Evolutionary conservation across 345 rosid species (phyloP), one percentile per base, ranked within the genome.

Genomic region (Toxicodendron radicans): DNA sequence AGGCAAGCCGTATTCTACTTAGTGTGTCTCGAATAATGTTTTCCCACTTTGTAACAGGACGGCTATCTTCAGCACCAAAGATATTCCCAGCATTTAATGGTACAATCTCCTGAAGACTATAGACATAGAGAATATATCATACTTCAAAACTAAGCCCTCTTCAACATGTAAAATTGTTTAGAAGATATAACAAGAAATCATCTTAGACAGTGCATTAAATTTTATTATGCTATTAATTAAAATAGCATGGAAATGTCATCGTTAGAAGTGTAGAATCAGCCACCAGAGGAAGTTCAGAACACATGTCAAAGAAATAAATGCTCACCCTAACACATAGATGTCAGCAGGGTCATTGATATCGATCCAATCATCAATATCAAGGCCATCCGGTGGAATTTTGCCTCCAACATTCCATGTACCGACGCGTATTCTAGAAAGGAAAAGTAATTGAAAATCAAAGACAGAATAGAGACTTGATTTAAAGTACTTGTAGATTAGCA

Each of bases 391-490:
- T 59, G 99, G 99, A 73, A 89, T 77, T 75, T 77, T 86, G 68
- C 97, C 97, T 78, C 90, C 99, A 60, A 90, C 99, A 80, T 95
- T 95, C 99, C 99, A 95, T 21, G 99, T 95, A 64, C 92, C 92
- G 75, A 83, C 91, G 27, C 87, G 75, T 73, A 94, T 79, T 81
- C 99, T 94, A 73, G 58, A 16, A 51, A 72, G 21, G 45, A 16
- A 58, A 56, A n/a, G 63, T 46, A 66, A 23, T 46, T 0, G 56
- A 16, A 65, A 7, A 66, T 27, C n/a, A 51, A 24, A 68, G 45
- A 30, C 8, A 72, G 53, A 61, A 20, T 27, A 24, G 12, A 30
- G 24, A 14, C 17, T 20, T 73, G 24, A 72, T 58, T 11, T 71
- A 18, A 10, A 59, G 5, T 32, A 60, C 27, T 24, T 18, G 2